Conservation (phyloP, 768 basidiomycete genomes). For the Amanita molliuscula region DNA sequence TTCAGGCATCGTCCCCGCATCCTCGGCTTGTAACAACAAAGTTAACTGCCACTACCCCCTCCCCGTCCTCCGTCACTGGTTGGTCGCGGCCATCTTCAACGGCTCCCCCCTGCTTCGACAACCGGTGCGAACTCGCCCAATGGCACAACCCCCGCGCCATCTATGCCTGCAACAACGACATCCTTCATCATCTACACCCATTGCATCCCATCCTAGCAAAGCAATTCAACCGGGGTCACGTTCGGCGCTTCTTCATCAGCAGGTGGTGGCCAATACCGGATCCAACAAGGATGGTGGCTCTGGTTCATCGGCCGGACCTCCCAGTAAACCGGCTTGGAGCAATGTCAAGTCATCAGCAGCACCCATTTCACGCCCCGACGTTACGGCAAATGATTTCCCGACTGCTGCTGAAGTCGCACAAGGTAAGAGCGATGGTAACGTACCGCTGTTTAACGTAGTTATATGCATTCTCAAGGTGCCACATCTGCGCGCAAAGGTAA, state of each 20-base stretch:
- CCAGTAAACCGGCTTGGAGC: constrained; percentile 63
- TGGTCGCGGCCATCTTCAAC: constrained; percentile 77
- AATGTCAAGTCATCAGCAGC: constrained; percentile 37
- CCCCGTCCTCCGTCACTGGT: constrained; percentile 49
- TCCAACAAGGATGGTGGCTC: constrained; percentile 9
- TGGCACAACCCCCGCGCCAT: constrained; percentile 29
- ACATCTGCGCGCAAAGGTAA: constrained; percentile 25
- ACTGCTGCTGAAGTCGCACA: constrained; percentile 94
- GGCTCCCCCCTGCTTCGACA: constrained; percentile 44
- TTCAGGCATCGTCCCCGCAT: constrained; percentile 47
- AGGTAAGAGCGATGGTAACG: constrained; percentile 33
- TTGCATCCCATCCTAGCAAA: constrained; percentile 44
- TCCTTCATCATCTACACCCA: constrained; percentile 16
- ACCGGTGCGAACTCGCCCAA: constrained; percentile 34
- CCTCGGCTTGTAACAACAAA: constrained; percentile 83
- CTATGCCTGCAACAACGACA: constrained; percentile 22
- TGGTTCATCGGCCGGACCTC: not conserved
- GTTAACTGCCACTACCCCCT: constrained; percentile 57
- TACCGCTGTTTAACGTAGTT: not conserved
- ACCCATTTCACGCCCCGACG: constrained; percentile 28
- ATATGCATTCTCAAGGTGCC: constrained; percentile 14
- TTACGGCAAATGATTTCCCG: constrained; percentile 69
- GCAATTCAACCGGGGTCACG: constrained; percentile 62
- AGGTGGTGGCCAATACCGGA: constrained; percentile 21
- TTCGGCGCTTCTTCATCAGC: constrained; percentile 21